Evolutionary conservation across 768 basidiomycete species (phyloP).

Genomic region (Calocera cornea): DNA sequence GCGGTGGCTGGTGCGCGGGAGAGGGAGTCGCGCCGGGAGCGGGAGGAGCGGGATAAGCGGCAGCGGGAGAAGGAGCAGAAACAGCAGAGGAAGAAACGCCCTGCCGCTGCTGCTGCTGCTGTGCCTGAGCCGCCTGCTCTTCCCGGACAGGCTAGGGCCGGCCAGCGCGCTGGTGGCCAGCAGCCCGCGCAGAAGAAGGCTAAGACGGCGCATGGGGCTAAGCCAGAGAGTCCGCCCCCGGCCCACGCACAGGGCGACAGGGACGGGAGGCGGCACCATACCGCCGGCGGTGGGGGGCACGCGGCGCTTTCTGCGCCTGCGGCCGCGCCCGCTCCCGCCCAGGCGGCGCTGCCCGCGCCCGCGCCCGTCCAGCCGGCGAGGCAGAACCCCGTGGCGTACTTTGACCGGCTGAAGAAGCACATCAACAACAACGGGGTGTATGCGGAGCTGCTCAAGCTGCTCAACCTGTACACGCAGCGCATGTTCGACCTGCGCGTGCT

Average conservation of each 20-base stretch:
- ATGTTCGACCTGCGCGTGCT: slow-evolving; percentile 78
- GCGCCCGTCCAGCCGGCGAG: slow-evolving; percentile 21
- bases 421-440: slow-evolving; percentile 34
- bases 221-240: slow-evolving; percentile 7
- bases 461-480: slow-evolving; percentile 81
- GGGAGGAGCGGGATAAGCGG: slow-evolving; percentile 44
- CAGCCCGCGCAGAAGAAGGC: slow-evolving; percentile 21
- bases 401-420: slow-evolving; percentile 62
- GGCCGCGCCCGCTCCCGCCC: slow-evolving; percentile 17
- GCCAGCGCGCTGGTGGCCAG: slow-evolving; percentile 14
- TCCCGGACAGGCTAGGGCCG: slow-evolving; percentile 11
- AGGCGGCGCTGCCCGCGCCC: slow-evolving; percentile 9
- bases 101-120: too few species aligned
- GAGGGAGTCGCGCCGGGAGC: slow-evolving; percentile 16
- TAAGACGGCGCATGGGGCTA: slow-evolving; percentile 16
- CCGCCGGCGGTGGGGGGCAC: slow-evolving; percentile 30
- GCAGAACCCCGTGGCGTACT: slow-evolving; percentile 68
- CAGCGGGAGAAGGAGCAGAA: slow-evolving; percentile 34
- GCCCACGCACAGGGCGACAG: slow-evolving; percentile 13
- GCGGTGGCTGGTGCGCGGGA: neutral
- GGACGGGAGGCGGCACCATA: slow-evolving; percentile 18
- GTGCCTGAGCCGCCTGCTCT: neutral
- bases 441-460: slow-evolving; percentile 83
- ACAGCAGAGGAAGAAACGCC: slow-evolving; percentile 25
- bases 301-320: slow-evolving; percentile 12